Percentiles rank a stretch among this genome's conserved stretches.
phyloP scores from a whole-genome alignment of 1,284 basidiomycete species.

The Anthracocystis walkeri region DNA sequence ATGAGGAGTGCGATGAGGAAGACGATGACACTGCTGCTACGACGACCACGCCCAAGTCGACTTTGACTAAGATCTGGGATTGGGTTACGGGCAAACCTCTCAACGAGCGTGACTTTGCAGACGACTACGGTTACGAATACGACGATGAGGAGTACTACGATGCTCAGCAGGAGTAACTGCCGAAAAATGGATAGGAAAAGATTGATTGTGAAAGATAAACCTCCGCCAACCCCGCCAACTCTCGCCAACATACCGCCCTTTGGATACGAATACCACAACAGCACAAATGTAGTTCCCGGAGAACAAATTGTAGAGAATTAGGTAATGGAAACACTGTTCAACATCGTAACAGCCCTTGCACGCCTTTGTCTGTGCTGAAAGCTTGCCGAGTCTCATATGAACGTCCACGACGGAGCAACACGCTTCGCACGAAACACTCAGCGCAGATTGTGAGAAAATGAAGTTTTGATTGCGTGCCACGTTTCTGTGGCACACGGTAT shows the following conservation, averaged over 20 bases:
- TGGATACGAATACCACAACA: slow-evolving; percentile 2
- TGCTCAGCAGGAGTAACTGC: slow-evolving; percentile 9
- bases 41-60: neutral
- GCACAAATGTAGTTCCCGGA: slow-evolving; percentile 11
- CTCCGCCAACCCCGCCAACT: neutral
- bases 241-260: slow-evolving; percentile 6
- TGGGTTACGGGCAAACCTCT: slow-evolving; percentile 32
- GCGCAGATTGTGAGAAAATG: no score
- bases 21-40: slow-evolving; percentile 5
- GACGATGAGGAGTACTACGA: slow-evolving; percentile 24
- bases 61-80: slow-evolving; percentile 36
- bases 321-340: slow-evolving; percentile 3
- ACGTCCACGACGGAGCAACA: no score
- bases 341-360: no score
- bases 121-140: slow-evolving; percentile 23
- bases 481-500: neutral
- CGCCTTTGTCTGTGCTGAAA: no score
- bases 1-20: slow-evolving; percentile 28
- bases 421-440: no score
- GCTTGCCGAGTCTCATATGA: no score
- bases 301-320: slow-evolving; percentile 8
- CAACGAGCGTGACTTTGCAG: slow-evolving; percentile 19
- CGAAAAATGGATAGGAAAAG: neutral
- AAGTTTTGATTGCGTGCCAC: neutral
- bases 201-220: neutral